Percentiles rank a stretch among this genome's conserved stretches.
These are phyloP conservation scores for Chionographis japonica DNA, from an alignment of 106 monocot genomes.

Conservation along the genomic window DNA sequence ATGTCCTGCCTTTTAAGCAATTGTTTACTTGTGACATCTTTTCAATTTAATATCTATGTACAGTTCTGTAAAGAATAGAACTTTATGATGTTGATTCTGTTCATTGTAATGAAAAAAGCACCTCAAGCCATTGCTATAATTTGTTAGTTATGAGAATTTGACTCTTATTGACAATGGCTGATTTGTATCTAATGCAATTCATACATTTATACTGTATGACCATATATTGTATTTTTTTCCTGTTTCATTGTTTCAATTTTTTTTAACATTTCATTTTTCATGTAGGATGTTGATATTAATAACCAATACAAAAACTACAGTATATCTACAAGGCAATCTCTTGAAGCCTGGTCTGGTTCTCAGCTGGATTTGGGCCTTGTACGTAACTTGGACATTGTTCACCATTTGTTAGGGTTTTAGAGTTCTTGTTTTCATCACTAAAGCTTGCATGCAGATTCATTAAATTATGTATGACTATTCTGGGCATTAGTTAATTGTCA, in stretches of 20 bases:
- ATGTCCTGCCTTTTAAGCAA: too few species aligned
- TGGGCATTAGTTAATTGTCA: too few species aligned
- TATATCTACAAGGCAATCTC: slow-evolving; percentile 72
- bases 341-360: slow-evolving; percentile 76
- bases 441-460: neutral
- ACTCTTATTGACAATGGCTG: too few species aligned
- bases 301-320: slow-evolving; percentile 71
- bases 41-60: too few species aligned
- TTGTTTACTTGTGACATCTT: neutral
- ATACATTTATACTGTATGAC: neutral
- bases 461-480: neutral
- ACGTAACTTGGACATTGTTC: slow-evolving; percentile 17
- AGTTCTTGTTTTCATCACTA: neutral
- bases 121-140: neutral
- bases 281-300: slow-evolving; percentile 82
- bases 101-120: too few species aligned
- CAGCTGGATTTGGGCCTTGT: slow-evolving; percentile 87
- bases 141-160: neutral
- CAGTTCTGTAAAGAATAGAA: too few species aligned
- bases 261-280: slow-evolving; percentile 6
- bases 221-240: slow-evolving; percentile 2
- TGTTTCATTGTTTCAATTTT: neutral
- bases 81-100: too few species aligned
- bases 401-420: too few species aligned
- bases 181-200: neutral